Base-by-base conservation (phyloP, 2,329 filamentous ascomycete genomes). In the Colletotrichum sp. region DNA sequence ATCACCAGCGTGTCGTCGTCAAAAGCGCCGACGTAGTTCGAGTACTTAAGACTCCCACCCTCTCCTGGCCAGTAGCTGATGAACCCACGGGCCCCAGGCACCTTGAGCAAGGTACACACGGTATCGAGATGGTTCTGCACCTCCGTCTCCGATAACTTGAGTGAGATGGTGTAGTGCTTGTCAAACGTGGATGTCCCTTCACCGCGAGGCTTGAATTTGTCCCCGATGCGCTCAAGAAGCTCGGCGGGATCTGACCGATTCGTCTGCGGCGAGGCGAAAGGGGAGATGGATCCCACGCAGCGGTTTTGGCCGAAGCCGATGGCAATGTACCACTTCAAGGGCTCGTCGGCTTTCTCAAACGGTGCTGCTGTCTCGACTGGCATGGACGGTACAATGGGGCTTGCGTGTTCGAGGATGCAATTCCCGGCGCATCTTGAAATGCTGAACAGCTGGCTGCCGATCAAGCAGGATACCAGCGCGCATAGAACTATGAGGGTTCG, bases 101-200 rank as follows among this genome's bases (percentile, higher is more conserved):
- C 32, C 62, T 44, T 44, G 62, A 64, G 32, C 7, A 64, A 10
- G 32, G 15, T n/a, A 6, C 62, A 64, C 18, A 63, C 59, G 0
- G 59, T 63, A 28, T 63, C 59, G 16, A 63, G 59, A 36, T 63
- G 59, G 5, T 63, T 63, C 7, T 63, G 59, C 26, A 63, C 59
- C 12, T 36, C 59, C 26, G 18, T 0, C 16, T 36, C 59, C n/a
- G 30, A 63, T 6, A 63, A 21, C n/a, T 36, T 63, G 59, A 63
- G 59, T 24, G 59, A 63, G n/a, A 63, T 32, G 30, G 59, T 32
- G 59, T 63, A 63, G 13, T 63, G 59, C 7, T 63, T 63, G 59
- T 63, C 59, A 16, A 63, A 21, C 0, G 28, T 24, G 28, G 4
- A 12, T 63, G 0, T 21, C 8, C 4, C 2, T 3, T 21, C 32